A percentile compares a stretch with the other conserved stretches of the same genome.
Conservation (phyloP, 208 protist species). For the Naegleria lovaniensis region DNA sequence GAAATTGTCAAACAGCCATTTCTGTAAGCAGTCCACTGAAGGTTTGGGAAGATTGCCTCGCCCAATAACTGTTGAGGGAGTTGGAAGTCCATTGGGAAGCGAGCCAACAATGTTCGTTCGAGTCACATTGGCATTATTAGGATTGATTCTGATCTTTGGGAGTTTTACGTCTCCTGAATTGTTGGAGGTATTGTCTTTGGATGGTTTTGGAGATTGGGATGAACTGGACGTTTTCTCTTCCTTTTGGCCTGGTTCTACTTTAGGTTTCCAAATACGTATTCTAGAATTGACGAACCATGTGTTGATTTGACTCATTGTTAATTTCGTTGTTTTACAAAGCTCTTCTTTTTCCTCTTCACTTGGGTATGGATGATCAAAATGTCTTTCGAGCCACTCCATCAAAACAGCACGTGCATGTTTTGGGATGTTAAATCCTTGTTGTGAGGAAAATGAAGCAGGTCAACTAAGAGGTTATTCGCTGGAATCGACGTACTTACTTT, state of each 20-base stretch:
- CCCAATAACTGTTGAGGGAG: not conserved
- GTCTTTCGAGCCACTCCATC: not conserved
- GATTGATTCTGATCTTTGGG: not conserved
- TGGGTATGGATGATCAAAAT: constrained; percentile 6
- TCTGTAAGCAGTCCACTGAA: not conserved
- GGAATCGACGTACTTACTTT: no score
- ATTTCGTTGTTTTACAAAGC: not conserved
- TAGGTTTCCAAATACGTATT: constrained; percentile 9
- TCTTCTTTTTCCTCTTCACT: not conserved
- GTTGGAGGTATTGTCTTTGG: not conserved
- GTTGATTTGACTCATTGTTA: constrained; percentile 12
- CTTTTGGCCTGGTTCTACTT: not conserved
- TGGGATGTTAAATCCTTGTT: not conserved
- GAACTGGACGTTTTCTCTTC: no score
- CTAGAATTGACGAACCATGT: constrained; percentile 3
- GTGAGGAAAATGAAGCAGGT: no score
- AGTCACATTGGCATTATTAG: not conserved
- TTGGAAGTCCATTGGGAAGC: not conserved
- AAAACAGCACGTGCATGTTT: not conserved
- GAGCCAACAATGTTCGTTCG: not conserved
- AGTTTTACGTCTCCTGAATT: not conserved
- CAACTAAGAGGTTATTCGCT: no score
- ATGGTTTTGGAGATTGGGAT: not conserved
- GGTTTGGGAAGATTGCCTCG: constrained; percentile 27
- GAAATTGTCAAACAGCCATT: constrained; percentile 27